phyloP scores from a whole-genome alignment of 2,329 filamentous ascomycete species.

The Ophiostoma tasmaniense region DNA sequence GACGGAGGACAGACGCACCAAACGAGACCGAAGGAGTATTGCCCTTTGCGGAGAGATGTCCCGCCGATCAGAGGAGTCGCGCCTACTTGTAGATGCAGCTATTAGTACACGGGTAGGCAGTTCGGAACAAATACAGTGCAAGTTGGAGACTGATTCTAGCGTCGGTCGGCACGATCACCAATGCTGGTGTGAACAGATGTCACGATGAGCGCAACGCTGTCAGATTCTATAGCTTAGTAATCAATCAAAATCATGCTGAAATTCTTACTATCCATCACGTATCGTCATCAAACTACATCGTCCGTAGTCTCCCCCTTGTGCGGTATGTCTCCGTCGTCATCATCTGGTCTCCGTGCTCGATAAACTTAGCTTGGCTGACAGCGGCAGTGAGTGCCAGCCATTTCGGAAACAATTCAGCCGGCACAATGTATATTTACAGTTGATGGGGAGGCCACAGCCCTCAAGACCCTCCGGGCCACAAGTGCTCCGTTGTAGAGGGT shows the following conservation, averaged over 20 bases:
- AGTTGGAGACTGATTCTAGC: not conserved
- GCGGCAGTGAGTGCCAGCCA: not conserved
- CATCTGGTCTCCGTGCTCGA: not conserved
- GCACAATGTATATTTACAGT: not conserved
- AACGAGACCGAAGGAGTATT: not conserved
- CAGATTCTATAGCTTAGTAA: not conserved
- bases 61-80: not conserved
- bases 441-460: not conserved
- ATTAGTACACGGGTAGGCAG: not conserved
- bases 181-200: too few species aligned
- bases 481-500: not conserved
- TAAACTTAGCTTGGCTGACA: not conserved
- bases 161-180: too few species aligned
- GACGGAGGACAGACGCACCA: not conserved
- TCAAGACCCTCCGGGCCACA: not conserved
- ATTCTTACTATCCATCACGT: not conserved
- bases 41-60: not conserved
- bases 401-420: not conserved
- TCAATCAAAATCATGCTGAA: not conserved
- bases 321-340: not conserved
- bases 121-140: not conserved
- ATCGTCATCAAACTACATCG: not conserved
- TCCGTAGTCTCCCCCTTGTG: not conserved
- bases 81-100: not conserved
- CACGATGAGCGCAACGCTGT: not conserved